A percentile compares a stretch with the other conserved stretches of the same genome.
Conservation (phyloP, 2,329 filamentous ascomycete species). For the Fusarium sp. region DNA sequence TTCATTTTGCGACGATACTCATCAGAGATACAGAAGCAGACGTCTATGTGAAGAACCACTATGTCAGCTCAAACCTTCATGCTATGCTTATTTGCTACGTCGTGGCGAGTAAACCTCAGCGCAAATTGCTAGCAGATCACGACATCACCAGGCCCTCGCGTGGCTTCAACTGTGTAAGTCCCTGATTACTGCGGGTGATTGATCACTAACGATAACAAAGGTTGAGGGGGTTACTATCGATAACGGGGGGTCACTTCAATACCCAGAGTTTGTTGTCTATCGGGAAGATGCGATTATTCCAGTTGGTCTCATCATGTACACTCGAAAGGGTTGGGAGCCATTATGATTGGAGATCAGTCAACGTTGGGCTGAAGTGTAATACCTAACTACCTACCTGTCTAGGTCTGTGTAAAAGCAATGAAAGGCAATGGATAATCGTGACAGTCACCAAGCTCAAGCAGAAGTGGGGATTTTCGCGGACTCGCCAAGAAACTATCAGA, state of each 20-base stretch:
- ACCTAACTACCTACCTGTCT: too few relatives aligned
- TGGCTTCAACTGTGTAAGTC: not conserved
- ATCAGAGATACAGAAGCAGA: not conserved
- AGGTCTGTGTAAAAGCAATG: too few relatives aligned
- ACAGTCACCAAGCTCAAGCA: fast-evolving
- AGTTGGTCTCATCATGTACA: not conserved
- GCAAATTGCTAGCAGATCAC: not conserved
- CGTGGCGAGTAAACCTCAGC: not conserved
- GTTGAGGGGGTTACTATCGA: not conserved
- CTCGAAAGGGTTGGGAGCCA: not conserved
- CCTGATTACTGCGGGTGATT: fast-evolving
- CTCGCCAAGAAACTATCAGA: not conserved
- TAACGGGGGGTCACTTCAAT: not conserved
- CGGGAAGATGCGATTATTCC: not conserved
- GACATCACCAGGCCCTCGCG: not conserved
- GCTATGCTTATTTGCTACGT: not conserved
- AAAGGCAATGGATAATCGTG: not conserved
- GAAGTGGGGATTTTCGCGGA: not conserved
- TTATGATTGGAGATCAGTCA: not conserved
- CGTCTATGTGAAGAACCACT: not conserved
- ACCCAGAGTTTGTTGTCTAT: not conserved
- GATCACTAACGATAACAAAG: not conserved
- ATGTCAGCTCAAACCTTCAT: not conserved
- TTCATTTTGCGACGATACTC: fast-evolving
- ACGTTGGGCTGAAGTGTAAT: too few relatives aligned